Evolutionary conservation across 2,329 filamentous ascomycete genomes (phyloP).

Genomic region (Magnaporthiopsis incrustans): DNA sequence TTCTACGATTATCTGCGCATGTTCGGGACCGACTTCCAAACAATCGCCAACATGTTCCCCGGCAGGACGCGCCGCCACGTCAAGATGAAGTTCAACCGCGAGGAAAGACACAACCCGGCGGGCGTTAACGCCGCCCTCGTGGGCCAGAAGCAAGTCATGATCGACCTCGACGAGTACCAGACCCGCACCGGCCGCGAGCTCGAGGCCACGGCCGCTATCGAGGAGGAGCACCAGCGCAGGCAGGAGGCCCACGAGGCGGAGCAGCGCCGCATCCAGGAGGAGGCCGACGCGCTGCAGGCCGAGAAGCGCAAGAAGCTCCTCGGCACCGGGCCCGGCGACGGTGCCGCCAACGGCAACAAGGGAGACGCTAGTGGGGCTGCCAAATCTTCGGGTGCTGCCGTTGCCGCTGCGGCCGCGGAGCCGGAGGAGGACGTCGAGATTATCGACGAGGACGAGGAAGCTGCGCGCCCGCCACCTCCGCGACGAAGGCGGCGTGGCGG

Average conservation of each 20-base stretch:
- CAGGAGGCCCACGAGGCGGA: slow-evolving; percentile 36
- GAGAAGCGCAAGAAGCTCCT: slow-evolving; percentile 42
- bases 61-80: slow-evolving; percentile 63
- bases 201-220: slow-evolving; percentile 46
- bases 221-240: slow-evolving; percentile 39
- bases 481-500: background rate
- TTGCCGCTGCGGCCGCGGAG: background rate
- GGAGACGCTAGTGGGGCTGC: background rate
- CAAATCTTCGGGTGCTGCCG: background rate
- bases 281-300: slow-evolving; percentile 38
- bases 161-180: slow-evolving; percentile 55
- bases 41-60: slow-evolving; percentile 69
- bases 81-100: slow-evolving; percentile 76
- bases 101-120: slow-evolving; percentile 59
- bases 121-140: slow-evolving; percentile 58
- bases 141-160: slow-evolving; percentile 47
- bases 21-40: slow-evolving; percentile 78
- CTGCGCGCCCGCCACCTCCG: background rate
- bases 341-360: background rate
- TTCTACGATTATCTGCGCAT: slow-evolving; percentile 69
- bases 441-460: slow-evolving; percentile 1
- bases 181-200: slow-evolving; percentile 44
- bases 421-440: slow-evolving; percentile 4
- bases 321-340: slow-evolving; percentile 13
- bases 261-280: slow-evolving; percentile 36